Percentiles rank a stretch among this genome's conserved stretches.
Evolutionary conservation across 345 rosid species (phyloP).

Genomic region (Eucalyptus fibrosa): DNA sequence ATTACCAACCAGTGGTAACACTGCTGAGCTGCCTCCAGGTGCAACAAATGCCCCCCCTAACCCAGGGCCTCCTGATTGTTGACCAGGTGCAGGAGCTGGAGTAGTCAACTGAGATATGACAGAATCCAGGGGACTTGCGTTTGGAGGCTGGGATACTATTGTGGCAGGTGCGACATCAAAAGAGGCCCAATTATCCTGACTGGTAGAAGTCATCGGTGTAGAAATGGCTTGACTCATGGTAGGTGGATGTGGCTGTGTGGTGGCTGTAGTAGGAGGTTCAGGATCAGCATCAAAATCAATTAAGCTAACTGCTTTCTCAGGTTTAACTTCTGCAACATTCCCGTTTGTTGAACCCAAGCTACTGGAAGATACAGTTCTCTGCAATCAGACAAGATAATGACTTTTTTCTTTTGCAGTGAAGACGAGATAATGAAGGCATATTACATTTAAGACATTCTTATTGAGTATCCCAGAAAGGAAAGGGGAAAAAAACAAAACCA

Average conservation of each 20-base stretch:
- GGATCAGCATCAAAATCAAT: constrained; percentile 92
- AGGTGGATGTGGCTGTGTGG: constrained; percentile 27
- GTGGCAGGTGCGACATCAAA: constrained; percentile 39
- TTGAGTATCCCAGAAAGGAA: background rate
- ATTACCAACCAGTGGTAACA: constrained; percentile 7
- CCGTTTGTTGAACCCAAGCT: constrained; percentile 50
- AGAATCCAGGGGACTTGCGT: constrained; percentile 53
- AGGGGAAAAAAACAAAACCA: background rate
- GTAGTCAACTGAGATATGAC: constrained; percentile 62
- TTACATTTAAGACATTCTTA: background rate
- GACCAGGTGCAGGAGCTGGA: constrained; percentile 40
- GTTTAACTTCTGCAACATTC: constrained; percentile 57
- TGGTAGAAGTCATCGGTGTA: constrained; percentile 19
- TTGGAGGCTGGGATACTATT: constrained; percentile 44
- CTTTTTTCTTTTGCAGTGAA: background rate
- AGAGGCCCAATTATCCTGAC: constrained; percentile 68
- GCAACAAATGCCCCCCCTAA: background rate
- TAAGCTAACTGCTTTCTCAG: constrained; percentile 53
- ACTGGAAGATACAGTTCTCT: constrained; percentile 63
- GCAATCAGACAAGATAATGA: constrained; percentile 7
- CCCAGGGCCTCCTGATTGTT: constrained; percentile 11
- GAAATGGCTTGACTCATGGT: constrained; percentile 19
- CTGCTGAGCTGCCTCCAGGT: constrained; percentile 6
- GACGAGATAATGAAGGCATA: background rate
- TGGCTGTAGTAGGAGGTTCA: constrained; percentile 37